Evolutionary conservation across 2,329 filamentous ascomycete genomes (phyloP), one percentile per base, ranked within the genome.

Genomic region (Cercospora zeae-maydis): DNA sequence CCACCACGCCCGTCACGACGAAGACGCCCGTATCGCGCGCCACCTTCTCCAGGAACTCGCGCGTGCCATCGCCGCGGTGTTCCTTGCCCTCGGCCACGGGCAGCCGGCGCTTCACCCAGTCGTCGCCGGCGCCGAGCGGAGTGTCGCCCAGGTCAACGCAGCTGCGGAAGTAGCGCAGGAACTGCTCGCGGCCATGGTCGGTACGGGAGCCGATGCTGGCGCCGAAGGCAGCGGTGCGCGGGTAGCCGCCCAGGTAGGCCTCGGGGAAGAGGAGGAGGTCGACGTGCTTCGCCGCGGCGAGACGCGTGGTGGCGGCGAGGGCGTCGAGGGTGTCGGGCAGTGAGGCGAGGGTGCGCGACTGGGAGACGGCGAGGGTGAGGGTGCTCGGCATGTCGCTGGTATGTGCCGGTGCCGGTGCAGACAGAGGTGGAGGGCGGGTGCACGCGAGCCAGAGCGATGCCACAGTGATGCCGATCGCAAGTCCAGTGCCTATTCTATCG

Each of bases 201-300:
- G 84, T 82, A 37, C 93, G 87, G 14, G 83, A 81, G 3, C 93
- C 93, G 5, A 96, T 82, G 1, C 84, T 82, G 52, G 86, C 87
- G 4, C 92, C 92, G 72, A 96, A 96, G 56, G 81, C 80, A 66
- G 88, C 88, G 16, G 89, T 92, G 10, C 93, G 88, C 16, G 93
- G 93, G 74, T 97, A 97, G 1, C 93, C 93, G 52, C 93, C 93
- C 1, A 97, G 83, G 74, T 92, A 96, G 21, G 93, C 93, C 79
- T 98, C 93, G 0, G 93, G 93, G 65, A 97, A 93, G 58, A 97
- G 86, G 30, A 97, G 82, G 55, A 97, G 82, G 74, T 95, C 80
- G 14, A 86, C 80, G 53, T 79, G 80, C 45, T 79, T 75, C 11
- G 75, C 82, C 3, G 87, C 84, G n/a, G 92, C 92, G 36, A 81